phyloP scores from a whole-genome alignment of 768 basidiomycete species.

The Exsudoporus frostii region DNA sequence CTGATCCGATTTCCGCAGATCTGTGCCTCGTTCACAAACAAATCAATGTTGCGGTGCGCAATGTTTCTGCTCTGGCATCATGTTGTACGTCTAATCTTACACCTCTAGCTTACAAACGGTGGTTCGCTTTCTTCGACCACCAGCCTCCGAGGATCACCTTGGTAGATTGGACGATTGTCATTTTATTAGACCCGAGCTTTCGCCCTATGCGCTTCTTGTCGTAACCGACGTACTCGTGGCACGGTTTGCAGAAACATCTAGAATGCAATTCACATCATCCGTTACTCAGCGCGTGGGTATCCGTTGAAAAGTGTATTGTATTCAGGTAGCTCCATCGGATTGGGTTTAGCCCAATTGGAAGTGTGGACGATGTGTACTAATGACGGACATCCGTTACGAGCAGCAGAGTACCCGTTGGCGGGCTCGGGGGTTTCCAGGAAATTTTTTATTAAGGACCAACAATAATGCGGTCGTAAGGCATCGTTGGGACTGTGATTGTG shows the following conservation, averaged over 20 bases:
- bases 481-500: neutral
- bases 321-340: neutral
- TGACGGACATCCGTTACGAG: neutral
- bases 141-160: constrained; percentile 33
- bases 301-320: neutral
- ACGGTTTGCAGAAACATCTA: constrained; percentile 3
- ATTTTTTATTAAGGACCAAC: neutral
- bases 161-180: constrained; percentile 19
- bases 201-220: constrained; percentile 4
- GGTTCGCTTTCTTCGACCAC: constrained; percentile 24
- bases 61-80: neutral
- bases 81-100: constrained; percentile 1
- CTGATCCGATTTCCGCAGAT: constrained; percentile 15
- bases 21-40: constrained; percentile 36
- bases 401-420: neutral
- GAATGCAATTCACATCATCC: constrained; percentile 4
- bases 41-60: constrained; percentile 27
- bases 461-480: neutral
- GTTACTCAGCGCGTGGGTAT: neutral
- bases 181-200: neutral
- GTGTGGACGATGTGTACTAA: neutral
- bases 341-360: neutral
- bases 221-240: constrained; percentile 7
- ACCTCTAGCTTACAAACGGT: constrained; percentile 29
- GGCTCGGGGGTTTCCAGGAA: constrained; percentile 2